These are phyloP conservation scores for Dothistroma septosporum DNA, from an alignment of 2,329 filamentous ascomycete genomes.

Conservation along the genomic window DNA sequence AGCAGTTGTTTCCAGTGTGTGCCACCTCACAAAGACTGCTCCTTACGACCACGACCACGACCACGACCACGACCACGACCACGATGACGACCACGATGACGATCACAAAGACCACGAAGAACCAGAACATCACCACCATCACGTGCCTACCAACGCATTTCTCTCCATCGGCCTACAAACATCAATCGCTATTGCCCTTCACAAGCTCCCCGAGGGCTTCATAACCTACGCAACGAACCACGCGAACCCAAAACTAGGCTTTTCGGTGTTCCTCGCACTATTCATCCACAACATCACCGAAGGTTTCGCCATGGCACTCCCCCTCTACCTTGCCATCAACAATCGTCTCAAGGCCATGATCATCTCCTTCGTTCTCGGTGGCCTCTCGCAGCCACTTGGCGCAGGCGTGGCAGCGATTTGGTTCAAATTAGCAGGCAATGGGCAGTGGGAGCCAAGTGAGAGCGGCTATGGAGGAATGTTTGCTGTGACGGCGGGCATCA, in stretches of 20 bases:
- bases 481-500: conserved; percentile 84
- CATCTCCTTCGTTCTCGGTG: conserved; percentile 79
- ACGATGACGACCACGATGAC: conserved; percentile 66
- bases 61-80: conserved; percentile 10
- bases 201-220: conserved; percentile 85
- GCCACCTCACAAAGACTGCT: conserved; percentile 16
- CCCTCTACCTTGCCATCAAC: conserved; percentile 83
- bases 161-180: conserved; percentile 94
- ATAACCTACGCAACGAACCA: conserved; percentile 98
- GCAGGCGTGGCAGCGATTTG: conserved; percentile 79
- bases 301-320: conserved; percentile 89
- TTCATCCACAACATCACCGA: conserved; percentile 99
- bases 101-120: conserved; percentile 10
- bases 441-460: conserved; percentile 48
- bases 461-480: conserved; percentile 75
- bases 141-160: conserved; percentile 91
- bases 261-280: conserved; percentile 89
- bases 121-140: conserved; percentile 70
- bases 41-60: conserved; percentile 13
- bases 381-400: conserved; percentile 80
- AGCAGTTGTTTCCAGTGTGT: conserved; percentile 6
- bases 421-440: conserved; percentile 67
- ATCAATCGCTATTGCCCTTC: conserved; percentile 86
- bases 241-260: conserved; percentile 80
- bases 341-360: conserved; percentile 77